phyloP scores from a whole-genome alignment of 768 basidiomycete genomes.

The Guyanaporus albipodus region DNA sequence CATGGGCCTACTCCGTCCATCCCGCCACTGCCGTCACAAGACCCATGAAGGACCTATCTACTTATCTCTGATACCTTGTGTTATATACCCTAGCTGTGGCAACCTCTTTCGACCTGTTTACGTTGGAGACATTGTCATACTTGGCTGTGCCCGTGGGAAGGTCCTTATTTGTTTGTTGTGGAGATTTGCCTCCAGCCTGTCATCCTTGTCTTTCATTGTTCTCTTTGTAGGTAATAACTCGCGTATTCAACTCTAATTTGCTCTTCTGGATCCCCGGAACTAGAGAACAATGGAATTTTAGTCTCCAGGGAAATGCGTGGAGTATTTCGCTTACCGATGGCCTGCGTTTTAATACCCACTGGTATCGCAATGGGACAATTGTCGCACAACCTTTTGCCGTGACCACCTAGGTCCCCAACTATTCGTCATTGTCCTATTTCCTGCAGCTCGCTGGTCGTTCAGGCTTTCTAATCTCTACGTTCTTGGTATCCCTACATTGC shows the following conservation, averaged over 20 bases:
- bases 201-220: conserved; percentile 23
- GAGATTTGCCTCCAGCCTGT: conserved; percentile 13
- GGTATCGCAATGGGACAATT: background rate
- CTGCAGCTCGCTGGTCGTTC: conserved; percentile 26
- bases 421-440: conserved; percentile 1
- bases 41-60: conserved; percentile 7
- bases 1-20: conserved; percentile 28
- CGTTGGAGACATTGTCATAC: conserved; percentile 11
- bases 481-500: conserved; percentile 2
- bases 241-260: conserved; percentile 5
- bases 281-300: conserved; percentile 23
- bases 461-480: conserved; percentile 8
- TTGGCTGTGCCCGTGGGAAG: too few relatives aligned
- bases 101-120: background rate
- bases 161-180: conserved; percentile 9
- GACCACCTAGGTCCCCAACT: background rate
- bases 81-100: conserved; percentile 24
- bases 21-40: conserved; percentile 28
- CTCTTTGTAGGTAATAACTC: conserved; percentile 11
- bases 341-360: conserved; percentile 1
- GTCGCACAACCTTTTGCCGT: background rate
- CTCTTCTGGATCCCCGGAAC: background rate
- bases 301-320: conserved; percentile 24
- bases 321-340: background rate
- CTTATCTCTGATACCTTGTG: conserved; percentile 21